Evolutionary conservation across 345 rosid genomes (phyloP), one percentile per base, ranked within the genome.

Genomic region (Conringia planisiliqua): DNA sequence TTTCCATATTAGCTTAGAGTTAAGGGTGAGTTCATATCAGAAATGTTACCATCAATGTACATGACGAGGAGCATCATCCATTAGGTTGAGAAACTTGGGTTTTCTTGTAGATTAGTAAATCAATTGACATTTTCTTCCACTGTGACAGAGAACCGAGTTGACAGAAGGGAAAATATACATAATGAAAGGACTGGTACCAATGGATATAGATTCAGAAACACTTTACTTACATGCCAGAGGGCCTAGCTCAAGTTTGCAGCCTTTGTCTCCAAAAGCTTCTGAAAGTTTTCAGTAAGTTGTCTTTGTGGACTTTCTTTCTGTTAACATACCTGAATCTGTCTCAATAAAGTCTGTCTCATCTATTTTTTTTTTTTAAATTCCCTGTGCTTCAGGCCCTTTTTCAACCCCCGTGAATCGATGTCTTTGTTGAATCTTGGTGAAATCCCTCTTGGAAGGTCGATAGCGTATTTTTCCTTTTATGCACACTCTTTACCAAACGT

Each of bases 211-310:
- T 71, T 84, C 83, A 20, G 85, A 82, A 78, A 85, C 80, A 51
- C 87, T 94, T 61, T 88, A 91, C 77, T 82, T 94, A 55, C 97
- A 91, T 82, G 89, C 89, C 51, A 86, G 84, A 83, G 97, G 95
- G 68, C 79, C 89, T 54, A 70, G 81, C 62, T 84, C 85, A 64
- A 86, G 81, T 73, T 90, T 91, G 89, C 77, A 80, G 74, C 84
- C 80, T 75, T 73, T 94, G 54, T 84, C 91, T 72, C 74, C 88
- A 59, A 51, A 7, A 72, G 77, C 79, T 61, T 68, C 73, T 39
- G 83, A 80, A 72, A 76, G 48, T 48, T 90, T 84, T 74, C 76
- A 68, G 98, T 94, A 80, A 83, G 92, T 76, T 61, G 62, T 17
- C 32, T 48, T 32, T 6, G 5, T 62, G 35, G 62, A 30, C 29